Conservation (phyloP, 306 rosid species). For the Malus sieversii region DNA sequence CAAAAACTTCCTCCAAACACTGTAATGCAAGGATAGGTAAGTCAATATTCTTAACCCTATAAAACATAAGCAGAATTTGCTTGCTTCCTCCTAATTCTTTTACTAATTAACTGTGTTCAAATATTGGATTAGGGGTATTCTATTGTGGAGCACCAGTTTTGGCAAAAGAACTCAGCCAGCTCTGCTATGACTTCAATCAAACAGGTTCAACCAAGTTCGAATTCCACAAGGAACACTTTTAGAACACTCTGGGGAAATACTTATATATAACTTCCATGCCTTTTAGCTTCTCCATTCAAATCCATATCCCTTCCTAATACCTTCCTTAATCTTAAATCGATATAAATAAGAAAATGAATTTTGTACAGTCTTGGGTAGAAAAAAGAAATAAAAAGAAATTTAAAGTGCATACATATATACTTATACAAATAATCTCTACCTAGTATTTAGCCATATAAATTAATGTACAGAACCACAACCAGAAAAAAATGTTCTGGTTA, state of each 20-base stretch:
- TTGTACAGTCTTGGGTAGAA: conserved; percentile 40
- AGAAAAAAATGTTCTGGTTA: conserved; percentile 12
- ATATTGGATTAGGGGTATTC: conserved; percentile 65
- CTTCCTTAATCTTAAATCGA: conserved; percentile 8
- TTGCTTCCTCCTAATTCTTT: conserved; percentile 8
- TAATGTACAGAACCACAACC: background rate
- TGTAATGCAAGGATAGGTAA: conserved; percentile 79
- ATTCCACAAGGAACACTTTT: conserved; percentile 97
- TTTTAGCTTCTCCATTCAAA: conserved; percentile 16
- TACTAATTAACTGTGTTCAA: conserved; percentile 13
- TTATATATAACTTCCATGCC: background rate
- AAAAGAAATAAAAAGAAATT: background rate
- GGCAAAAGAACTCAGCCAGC: conserved; percentile 88
- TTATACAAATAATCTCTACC: background rate
- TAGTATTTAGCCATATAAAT: background rate
- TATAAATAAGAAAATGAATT: conserved; percentile 23
- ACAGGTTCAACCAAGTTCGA: conserved; percentile 95
- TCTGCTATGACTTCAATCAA: conserved; percentile 90
- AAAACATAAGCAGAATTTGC: background rate
- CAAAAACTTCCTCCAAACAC: conserved; percentile 87
- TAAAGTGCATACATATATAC: background rate
- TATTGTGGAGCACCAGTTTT: conserved; percentile 95
- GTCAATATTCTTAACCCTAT: conserved; percentile 16
- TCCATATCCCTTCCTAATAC: conserved; percentile 13
- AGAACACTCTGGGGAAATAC: conserved; percentile 12